Base-by-base conservation (phyloP, 306 rosid species). In the Alnus rubra region DNA sequence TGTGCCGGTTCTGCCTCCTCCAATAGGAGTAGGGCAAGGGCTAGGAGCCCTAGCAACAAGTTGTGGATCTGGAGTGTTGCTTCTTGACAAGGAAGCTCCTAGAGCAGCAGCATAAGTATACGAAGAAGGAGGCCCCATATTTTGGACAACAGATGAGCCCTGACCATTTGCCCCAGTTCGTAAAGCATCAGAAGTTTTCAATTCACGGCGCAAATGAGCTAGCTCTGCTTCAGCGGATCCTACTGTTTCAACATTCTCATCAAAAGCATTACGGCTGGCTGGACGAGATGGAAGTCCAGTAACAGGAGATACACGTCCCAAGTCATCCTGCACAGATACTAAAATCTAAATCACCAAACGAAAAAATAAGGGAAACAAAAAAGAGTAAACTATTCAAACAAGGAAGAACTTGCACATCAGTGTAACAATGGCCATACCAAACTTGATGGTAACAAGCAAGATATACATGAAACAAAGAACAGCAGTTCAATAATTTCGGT, bases 11-110 rank as follows among this genome's bases (percentile, higher is more conserved):
- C 99, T 88, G 16, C 98, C 98, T 7, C 92, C 93, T 59, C 99
- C 99, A 76, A 95, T 93, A 60, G 99, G 97, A 37, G 96, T 87
- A 78, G 81, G 88, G 62, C 97, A 95, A 59, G 98, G 98, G 86
- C 99, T 93, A 47, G 99, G 94, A 77, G 97, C 96, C 86, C 99
- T 90, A 68, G 94, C 89, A 79, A 91, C 86, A 75, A 81, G 73
- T 71, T 93, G 99, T 4, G 97, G 93, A 83, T 95, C 99, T 47
- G 99, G 99, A 69, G 99, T 95, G 59, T 88, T 89, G 86, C 99
- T 91, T 87, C 98, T 80, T 59, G 99, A 95, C 86, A 93, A 72
- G 71, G 99, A 88, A 77, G 93, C 79, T 4, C 99, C 99, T 7
- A 95, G 81, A 18, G 81, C 99, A 63, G 99, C 96, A 76, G 99